Percentiles rank a stretch among this genome's conserved stretches.
Conservation (phyloP, 2,329 filamentous ascomycete species). For the Domatiomyces globalis region DNA sequence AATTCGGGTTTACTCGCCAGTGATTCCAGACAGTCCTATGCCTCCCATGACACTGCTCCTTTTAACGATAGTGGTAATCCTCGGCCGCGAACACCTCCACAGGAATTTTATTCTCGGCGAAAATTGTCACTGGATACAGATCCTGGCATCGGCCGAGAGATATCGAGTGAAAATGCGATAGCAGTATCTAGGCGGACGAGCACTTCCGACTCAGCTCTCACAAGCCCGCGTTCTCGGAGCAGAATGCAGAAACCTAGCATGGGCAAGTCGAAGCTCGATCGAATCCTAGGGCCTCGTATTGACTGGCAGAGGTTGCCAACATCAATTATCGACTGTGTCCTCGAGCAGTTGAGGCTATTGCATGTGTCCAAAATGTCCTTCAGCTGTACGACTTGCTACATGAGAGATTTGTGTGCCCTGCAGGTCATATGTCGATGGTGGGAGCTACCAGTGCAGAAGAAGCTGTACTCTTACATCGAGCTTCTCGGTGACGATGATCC, state of each 20-base stretch:
- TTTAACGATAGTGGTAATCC: background rate
- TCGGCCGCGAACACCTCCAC: background rate
- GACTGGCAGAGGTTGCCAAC: slow-evolving; percentile 32
- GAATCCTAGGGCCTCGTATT: background rate
- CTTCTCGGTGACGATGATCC: slow-evolving; percentile 36
- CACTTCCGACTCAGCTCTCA: background rate
- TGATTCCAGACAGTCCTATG: background rate
- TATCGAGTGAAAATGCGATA: background rate
- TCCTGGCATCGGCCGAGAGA: background rate
- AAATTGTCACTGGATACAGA: background rate
- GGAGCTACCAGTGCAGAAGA: slow-evolving; percentile 37
- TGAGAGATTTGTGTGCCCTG: slow-evolving; percentile 40
- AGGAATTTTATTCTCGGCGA: background rate
- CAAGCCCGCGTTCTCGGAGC: background rate
- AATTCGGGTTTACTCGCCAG: background rate
- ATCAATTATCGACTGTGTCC: slow-evolving; percentile 41
- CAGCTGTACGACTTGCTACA: slow-evolving; percentile 40
- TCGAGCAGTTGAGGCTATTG: slow-evolving; percentile 35
- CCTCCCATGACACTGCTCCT: background rate
- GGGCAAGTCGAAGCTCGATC: background rate
- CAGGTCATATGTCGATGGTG: slow-evolving; percentile 42
- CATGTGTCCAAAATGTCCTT: slow-evolving; percentile 28
- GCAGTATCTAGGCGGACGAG: background rate
- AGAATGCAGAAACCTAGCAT: background rate
- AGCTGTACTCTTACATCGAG: slow-evolving; percentile 37